Conservation (phyloP, 495 filamentous ascomycete species). For the Xylaria intraflava region DNA sequence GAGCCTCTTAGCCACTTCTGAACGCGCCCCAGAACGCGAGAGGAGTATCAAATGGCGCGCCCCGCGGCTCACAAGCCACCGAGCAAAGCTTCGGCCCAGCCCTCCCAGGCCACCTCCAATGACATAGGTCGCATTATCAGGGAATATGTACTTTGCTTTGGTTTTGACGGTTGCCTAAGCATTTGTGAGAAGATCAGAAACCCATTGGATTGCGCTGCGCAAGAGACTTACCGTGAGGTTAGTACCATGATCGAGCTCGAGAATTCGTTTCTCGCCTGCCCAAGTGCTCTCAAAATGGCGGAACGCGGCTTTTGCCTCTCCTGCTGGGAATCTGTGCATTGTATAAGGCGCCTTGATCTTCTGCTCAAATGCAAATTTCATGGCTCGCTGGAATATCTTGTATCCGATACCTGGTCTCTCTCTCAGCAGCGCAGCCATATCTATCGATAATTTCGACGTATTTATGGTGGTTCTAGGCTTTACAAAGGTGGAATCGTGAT, state of each 20-base stretch:
- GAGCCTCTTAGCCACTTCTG: not conserved
- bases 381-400: not conserved
- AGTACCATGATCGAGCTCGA: not conserved
- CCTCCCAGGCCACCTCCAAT: constrained; percentile 37
- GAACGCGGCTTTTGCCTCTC: not conserved
- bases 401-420: not conserved
- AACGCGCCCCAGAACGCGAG: constrained; percentile 30
- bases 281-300: not conserved
- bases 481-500: no score
- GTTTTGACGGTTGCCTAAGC: not conserved
- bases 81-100: constrained; percentile 20
- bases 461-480: no score
- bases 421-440: not conserved
- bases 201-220: no score
- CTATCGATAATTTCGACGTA: not conserved
- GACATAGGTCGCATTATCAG: constrained; percentile 25
- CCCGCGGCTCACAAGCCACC: not conserved
- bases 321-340: not conserved
- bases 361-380: not conserved
- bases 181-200: not conserved
- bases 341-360: not conserved
- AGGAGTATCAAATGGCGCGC: constrained; percentile 37
- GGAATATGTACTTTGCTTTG: not conserved
- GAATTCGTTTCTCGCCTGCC: not conserved
- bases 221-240: not conserved